Conservation (phyloP, 148 eudicot species). For the Cornus suecica region DNA sequence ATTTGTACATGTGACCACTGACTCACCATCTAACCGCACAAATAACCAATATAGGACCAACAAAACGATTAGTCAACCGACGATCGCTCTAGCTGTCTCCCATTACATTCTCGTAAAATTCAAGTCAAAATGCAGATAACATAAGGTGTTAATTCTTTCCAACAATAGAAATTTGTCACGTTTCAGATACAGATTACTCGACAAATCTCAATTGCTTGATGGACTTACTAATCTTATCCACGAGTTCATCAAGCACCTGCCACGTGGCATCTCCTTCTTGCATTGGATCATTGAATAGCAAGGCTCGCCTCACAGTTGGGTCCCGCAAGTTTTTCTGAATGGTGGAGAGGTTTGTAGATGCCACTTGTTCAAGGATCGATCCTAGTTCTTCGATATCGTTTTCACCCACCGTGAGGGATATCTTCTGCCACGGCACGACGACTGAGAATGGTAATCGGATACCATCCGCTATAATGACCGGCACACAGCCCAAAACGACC, state of each 20-base stretch:
- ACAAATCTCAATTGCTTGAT: slow-evolving; percentile 17
- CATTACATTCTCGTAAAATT: too few species aligned
- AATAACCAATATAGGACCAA: too few species aligned
- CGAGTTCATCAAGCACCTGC: slow-evolving; percentile 43
- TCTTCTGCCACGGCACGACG: slow-evolving; percentile 61
- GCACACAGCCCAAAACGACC: slow-evolving; percentile 75
- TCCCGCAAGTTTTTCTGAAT: slow-evolving; percentile 59
- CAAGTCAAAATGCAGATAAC: too few species aligned
- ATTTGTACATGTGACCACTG: too few species aligned
- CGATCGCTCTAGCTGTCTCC: too few species aligned
- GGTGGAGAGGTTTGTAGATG: slow-evolving; percentile 44
- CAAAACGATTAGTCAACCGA: too few species aligned
- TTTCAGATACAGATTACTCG: slow-evolving; percentile 9
- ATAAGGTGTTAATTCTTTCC: neutral
- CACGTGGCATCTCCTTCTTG: slow-evolving; percentile 72
- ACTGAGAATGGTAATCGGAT: slow-evolving; percentile 64
- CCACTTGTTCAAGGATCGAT: slow-evolving; percentile 50
- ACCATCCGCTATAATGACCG: slow-evolving; percentile 81
- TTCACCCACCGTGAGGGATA: slow-evolving; percentile 66
- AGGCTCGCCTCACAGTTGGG: slow-evolving; percentile 41
- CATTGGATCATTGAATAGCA: slow-evolving; percentile 40
- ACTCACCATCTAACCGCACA: too few species aligned
- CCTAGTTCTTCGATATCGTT: slow-evolving; percentile 53
- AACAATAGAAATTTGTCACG: slow-evolving; percentile 11
- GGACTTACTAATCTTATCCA: slow-evolving; percentile 32